Conservation (phyloP, 495 filamentous ascomycete species). For the Penicillium samsonianum region DNA sequence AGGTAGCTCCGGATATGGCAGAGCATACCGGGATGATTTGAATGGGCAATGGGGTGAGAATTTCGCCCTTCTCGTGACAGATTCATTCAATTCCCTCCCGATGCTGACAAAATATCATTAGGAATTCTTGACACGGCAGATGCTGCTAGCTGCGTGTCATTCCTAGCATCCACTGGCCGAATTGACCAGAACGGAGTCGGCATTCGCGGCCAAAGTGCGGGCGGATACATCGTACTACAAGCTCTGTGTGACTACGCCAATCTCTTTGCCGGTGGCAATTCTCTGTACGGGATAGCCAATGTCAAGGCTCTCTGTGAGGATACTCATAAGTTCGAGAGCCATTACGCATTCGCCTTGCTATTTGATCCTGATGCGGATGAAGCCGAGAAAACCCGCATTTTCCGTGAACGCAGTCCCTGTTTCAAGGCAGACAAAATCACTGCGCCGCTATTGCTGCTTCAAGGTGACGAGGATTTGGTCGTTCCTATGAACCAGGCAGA, state of each 20-base stretch:
- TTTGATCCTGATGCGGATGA: slow-evolving; percentile 22
- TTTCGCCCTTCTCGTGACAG: not conserved
- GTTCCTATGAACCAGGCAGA: slow-evolving; percentile 45
- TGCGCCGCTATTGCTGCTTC: slow-evolving; percentile 43
- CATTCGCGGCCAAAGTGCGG: slow-evolving; percentile 42
- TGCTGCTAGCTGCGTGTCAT: slow-evolving; percentile 36
- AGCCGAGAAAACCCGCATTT: slow-evolving; percentile 35
- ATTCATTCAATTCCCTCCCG: not conserved
- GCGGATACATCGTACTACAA: slow-evolving; percentile 47
- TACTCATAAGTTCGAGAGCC: slow-evolving; percentile 51
- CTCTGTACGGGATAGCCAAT: slow-evolving; percentile 42
- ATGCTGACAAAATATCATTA: not conserved
- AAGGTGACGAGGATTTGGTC: slow-evolving; percentile 42
- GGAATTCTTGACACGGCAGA: slow-evolving; percentile 39
- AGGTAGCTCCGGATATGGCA: slow-evolving; percentile 45
- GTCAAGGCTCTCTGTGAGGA: slow-evolving; percentile 31
- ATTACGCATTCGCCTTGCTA: slow-evolving; percentile 39
- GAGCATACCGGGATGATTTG: slow-evolving; percentile 39
- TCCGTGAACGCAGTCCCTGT: slow-evolving; percentile 35
- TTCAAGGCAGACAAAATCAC: slow-evolving; percentile 41
- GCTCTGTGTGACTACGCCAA: slow-evolving; percentile 22
- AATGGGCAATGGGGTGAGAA: slow-evolving; percentile 37
- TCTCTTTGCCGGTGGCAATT: slow-evolving; percentile 34
- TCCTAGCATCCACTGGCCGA: slow-evolving; percentile 27
- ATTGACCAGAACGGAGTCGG: slow-evolving; percentile 39